Evolutionary conservation across 306 rosid species (phyloP).

Genomic region (Prunus mongolica): DNA sequence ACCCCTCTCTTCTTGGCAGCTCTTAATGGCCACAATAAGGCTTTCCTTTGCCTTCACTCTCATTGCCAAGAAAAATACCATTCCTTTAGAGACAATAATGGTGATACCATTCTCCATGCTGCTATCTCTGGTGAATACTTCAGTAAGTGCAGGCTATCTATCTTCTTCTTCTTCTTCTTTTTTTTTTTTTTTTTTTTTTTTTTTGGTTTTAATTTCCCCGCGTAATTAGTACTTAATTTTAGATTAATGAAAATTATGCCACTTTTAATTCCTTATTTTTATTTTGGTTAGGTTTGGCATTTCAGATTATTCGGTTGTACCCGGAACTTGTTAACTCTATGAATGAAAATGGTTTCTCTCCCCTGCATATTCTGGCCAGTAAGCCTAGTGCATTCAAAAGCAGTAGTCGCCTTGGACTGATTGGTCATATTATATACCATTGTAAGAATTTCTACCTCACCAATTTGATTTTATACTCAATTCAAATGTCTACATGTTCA

Average conservation of each 20-base stretch:
- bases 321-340: conserved; percentile 12
- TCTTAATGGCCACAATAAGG: conserved; percentile 9
- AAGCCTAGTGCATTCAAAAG: conserved; percentile 30
- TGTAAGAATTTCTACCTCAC: background rate
- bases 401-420: background rate
- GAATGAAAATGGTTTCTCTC: conserved; percentile 22
- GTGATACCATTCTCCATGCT: conserved; percentile 23
- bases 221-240: too few relatives aligned
- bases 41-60: conserved; percentile 13
- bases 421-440: conserved; percentile 15
- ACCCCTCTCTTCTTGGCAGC: conserved; percentile 31
- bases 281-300: conserved; percentile 19
- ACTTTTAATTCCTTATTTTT: background rate
- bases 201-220: too few relatives aligned
- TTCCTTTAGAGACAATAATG: conserved; percentile 11
- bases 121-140: conserved; percentile 22
- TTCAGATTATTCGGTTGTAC: conserved; percentile 2
- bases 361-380: conserved; percentile 22
- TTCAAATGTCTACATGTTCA: too few relatives aligned
- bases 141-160: background rate
- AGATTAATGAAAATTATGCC: background rate
- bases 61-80: background rate
- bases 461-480: too few relatives aligned
- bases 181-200: too few relatives aligned
- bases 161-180: too few relatives aligned